Base-by-base conservation (phyloP, 225 moss, liverwort and hornwort species). In the Pseudisothecium myosuroides region DNA sequence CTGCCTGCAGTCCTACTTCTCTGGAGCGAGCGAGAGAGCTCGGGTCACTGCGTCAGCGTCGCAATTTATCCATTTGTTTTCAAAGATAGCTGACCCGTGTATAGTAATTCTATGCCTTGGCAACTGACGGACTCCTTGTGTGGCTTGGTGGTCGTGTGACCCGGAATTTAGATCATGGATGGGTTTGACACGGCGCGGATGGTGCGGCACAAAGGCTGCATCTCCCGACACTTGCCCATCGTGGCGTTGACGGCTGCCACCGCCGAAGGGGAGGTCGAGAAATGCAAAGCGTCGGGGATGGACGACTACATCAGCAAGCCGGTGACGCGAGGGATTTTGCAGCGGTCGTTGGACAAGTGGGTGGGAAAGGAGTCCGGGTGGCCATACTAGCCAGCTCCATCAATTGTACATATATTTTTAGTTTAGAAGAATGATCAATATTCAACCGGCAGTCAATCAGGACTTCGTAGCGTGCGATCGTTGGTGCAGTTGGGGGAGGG, bases 301-400 rank as follows among this genome's bases (percentile, higher is more conserved):
- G 93, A 93, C 14, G 93, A 93, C 41, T 93, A 93, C 90, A 93
- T 93, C 82, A 93, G 91, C 90, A 93, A 93, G 82, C 91, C 91
- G 39, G 93, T 93, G 67, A 93, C 93, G 15, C 87, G 90, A 77
- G 93, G 91, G 43, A 93, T 93, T 76, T 85, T 93, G 41, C 90
- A 92, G 72, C 84, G 90, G 81, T 91, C 93, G 27, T 41, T 93
- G 65, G 88, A 90, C 55, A 89, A 87, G 49, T 93, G 93, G 93
- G 90, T 93, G 11, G 93, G 91, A 73, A 90, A 90, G 58, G 88
- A 93, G 84, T 91, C 91, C 12, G 54, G 82, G 69, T 90, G 93
- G 91, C 86, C 86, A 74, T 91, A 85, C 24, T 43, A 49, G 31
- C 22, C 34, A 87, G 89, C 82, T 32, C 31, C 82, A 80, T 61